Base-by-base conservation (phyloP, 805 yeast species). In the Metschnikowia drakensbergensis region DNA sequence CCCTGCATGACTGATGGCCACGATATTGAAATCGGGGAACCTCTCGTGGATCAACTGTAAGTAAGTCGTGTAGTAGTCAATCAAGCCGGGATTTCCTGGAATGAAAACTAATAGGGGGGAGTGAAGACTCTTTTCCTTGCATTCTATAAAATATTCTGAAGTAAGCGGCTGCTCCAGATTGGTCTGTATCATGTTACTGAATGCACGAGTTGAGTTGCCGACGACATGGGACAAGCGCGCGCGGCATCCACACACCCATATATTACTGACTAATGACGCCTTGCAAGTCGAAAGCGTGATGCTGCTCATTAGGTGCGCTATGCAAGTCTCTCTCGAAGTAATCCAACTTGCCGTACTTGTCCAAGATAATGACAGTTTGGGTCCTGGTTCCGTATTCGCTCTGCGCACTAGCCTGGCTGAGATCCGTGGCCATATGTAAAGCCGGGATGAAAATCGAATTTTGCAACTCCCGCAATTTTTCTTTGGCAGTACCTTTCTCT, bases 311-410 rank as follows among this genome's bases (percentile, higher is more conserved):
- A 7, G 44, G 49, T 1, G 34, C 43, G 9, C 46, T 49, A 56
- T 83, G 85, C 17, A 86, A 56, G 48, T 80, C 79, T 42, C 73
- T 69, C 61, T 90, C 96, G 10, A 77, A 68, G 63, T 86, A 87
- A 42, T 77, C 76, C 22, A 86, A 66, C 9, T 33, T 67, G 48
- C 58, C 87, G 74, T 35, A 59, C 49, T 72, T 75, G 58, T 79
- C 81, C 7, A 86, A 73, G 23, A 88, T 57, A 3, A 89, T 73
- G 1, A 89, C 77, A 0, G 96, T 88, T 63, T 90, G 96, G 0
- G 96, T 87, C 47, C 97, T 69, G 0, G 97, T 90, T 0, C 97
- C 97, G 61, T 89, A 91, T 58, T 72, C 82, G 23, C 71, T 64
- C 43, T 23, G 23, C 7, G 43, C n/a, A 6, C 40, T 50, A 4